These are phyloP conservation scores for Sugiyamaella mastotermitis DNA, from an alignment of 805 yeast species.

Conservation along the genomic window DNA sequence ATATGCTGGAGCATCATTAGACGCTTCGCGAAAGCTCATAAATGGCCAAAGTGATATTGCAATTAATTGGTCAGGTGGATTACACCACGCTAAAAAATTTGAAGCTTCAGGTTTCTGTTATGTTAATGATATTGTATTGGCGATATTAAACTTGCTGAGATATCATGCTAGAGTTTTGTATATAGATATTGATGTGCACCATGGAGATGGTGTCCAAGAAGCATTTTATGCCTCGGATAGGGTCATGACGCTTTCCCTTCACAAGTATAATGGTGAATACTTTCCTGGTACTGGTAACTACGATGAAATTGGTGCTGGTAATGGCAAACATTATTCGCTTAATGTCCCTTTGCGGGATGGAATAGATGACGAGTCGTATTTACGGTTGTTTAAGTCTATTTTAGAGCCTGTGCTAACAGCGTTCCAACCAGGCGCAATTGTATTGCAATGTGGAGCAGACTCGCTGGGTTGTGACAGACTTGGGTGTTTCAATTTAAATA, in stretches of 20 bases:
- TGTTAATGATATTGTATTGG: slow-evolving; percentile 82
- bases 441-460: slow-evolving; percentile 98
- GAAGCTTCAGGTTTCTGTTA: slow-evolving; percentile 91
- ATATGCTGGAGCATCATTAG: slow-evolving; percentile 85
- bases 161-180: slow-evolving; percentile 82
- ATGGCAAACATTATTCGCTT: slow-evolving; percentile 76
- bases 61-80: slow-evolving; percentile 88
- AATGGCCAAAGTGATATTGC: slow-evolving; percentile 86
- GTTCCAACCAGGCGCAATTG: slow-evolving; percentile 92
- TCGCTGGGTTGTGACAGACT: slow-evolving; percentile 91
- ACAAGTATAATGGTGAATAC: slow-evolving; percentile 82
- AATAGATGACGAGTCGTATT: slow-evolving; percentile 80
- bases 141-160: slow-evolving; percentile 70
- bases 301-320: slow-evolving; percentile 77
- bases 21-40: slow-evolving; percentile 79
- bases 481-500: slow-evolving; percentile 92
- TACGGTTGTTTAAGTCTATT: slow-evolving; percentile 57
- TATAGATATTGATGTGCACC: slow-evolving; percentile 87
- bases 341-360: slow-evolving; percentile 90
- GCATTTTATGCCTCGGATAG: slow-evolving; percentile 89
- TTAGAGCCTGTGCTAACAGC: slow-evolving; percentile 83
- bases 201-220: slow-evolving; percentile 94
- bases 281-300: slow-evolving; percentile 92
- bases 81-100: slow-evolving; percentile 87
- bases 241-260: slow-evolving; percentile 87